A percentile compares a stretch with the other conserved stretches of the same genome.
These are phyloP conservation scores for Pneumocystis murina DNA, from an alignment of 1,139 yeast species.

Conservation along the genomic window DNA sequence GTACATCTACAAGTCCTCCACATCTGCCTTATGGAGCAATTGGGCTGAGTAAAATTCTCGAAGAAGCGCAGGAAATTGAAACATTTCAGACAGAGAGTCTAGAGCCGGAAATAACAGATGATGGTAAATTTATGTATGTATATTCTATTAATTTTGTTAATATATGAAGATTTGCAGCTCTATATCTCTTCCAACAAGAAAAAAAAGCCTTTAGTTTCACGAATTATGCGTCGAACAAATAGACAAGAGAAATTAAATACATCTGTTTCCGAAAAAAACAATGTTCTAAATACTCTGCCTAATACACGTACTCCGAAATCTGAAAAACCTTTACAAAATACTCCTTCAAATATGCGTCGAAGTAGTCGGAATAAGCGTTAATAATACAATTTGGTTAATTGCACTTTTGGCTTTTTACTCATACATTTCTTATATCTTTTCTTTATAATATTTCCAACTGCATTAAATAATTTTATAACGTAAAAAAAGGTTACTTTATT, in stretches of 20 bases:
- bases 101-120: not conserved
- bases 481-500: too few relatives aligned
- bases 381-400: not conserved
- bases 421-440: too few relatives aligned
- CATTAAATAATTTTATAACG: too few relatives aligned
- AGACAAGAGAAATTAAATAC: not conserved
- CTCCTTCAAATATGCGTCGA: not conserved
- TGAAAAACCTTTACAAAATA: not conserved
- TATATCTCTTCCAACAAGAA: not conserved
- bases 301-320: not conserved
- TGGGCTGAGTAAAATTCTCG: not conserved
- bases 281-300: not conserved
- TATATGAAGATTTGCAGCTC: not conserved
- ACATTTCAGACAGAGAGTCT: not conserved
- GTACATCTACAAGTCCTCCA: constrained; percentile 16
- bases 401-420: not conserved
- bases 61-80: not conserved
- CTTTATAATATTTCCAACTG: too few relatives aligned
- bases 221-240: not conserved
- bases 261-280: not conserved
- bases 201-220: not conserved
- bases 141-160: not conserved
- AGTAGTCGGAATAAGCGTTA: not conserved
- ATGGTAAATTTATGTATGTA: not conserved
- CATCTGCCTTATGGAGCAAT: constrained; percentile 10